phyloP scores from a whole-genome alignment of 1,284 basidiomycete genomes.

The Ceratobasidium sp. region DNA sequence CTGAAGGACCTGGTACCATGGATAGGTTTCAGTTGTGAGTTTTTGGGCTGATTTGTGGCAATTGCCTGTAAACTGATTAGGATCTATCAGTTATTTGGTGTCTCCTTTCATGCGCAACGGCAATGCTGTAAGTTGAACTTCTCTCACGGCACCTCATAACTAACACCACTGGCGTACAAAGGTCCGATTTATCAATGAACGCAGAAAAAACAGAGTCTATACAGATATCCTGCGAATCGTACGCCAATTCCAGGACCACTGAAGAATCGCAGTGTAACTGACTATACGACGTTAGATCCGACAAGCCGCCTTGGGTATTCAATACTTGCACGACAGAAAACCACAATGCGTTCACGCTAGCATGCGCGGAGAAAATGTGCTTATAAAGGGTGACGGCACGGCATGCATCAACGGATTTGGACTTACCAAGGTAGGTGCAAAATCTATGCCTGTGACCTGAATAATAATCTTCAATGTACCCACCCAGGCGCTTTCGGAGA shows the following conservation, averaged over 20 bases:
- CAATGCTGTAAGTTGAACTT: slow-evolving; percentile 10
- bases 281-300: slow-evolving; percentile 1
- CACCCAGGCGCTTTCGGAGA: not conserved
- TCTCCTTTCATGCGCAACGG: slow-evolving; percentile 23
- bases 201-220: not conserved
- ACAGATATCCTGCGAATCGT: slow-evolving; percentile 27
- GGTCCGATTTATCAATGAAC: not conserved
- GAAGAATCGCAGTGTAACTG: not conserved
- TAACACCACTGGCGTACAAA: not conserved
- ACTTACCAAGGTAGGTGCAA: slow-evolving; percentile 1
- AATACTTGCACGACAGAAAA: slow-evolving; percentile 14
- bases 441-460: not conserved
- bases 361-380: slow-evolving; percentile 29
- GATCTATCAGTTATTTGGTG: slow-evolving; percentile 19
- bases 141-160: no score
- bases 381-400: slow-evolving; percentile 7
- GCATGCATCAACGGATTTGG: slow-evolving; percentile 31
- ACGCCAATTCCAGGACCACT: not conserved
- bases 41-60: not conserved
- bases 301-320: slow-evolving; percentile 16
- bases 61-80: not conserved
- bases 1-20: not conserved
- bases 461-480: not conserved
- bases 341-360: slow-evolving; percentile 18
- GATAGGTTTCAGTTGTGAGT: slow-evolving; percentile 37